A percentile compares a stretch with the other conserved stretches of the same genome.
Evolutionary conservation across 2,329 filamentous ascomycete species (phyloP).

Genomic region (Phyllachora maydis): DNA sequence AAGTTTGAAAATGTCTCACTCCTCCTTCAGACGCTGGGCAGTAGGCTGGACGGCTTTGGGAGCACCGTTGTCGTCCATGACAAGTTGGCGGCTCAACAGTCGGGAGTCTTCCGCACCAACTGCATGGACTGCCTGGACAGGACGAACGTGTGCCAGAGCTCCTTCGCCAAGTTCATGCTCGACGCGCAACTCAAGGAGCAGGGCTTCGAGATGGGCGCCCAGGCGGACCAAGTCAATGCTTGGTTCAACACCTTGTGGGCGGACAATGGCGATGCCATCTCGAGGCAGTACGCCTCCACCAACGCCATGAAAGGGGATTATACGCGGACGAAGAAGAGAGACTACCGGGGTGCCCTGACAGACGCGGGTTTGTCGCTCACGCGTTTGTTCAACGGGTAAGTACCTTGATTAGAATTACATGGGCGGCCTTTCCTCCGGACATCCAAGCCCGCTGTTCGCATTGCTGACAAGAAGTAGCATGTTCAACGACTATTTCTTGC

Average conservation of each 20-base stretch:
- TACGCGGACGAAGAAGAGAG: slow-evolving; percentile 73
- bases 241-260: slow-evolving; percentile 98
- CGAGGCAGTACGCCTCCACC: slow-evolving; percentile 87
- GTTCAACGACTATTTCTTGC: slow-evolving; percentile 93
- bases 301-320: slow-evolving; percentile 94
- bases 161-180: slow-evolving; percentile 65
- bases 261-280: slow-evolving; percentile 91
- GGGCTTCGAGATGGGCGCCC: slow-evolving; percentile 54
- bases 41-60: slow-evolving; percentile 47
- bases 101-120: slow-evolving; percentile 74
- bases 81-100: slow-evolving; percentile 24
- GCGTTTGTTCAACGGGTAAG: slow-evolving; percentile 46
- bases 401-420: no score
- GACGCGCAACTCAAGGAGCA: slow-evolving; percentile 60
- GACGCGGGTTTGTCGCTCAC: slow-evolving; percentile 80
- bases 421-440: no score
- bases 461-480: slow-evolving; percentile 27
- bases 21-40: slow-evolving; percentile 49
- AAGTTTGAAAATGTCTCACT: slow-evolving; percentile 87
- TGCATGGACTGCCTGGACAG: slow-evolving; percentile 98
- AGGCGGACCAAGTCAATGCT: slow-evolving; percentile 56
- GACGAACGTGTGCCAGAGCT: slow-evolving; percentile 90
- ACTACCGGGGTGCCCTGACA: slow-evolving; percentile 78
- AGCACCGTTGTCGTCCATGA: slow-evolving; percentile 33
- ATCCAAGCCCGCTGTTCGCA: background rate